phyloP scores from a whole-genome alignment of 768 basidiomycete genomes.

The Tylopilus felleus region DNA sequence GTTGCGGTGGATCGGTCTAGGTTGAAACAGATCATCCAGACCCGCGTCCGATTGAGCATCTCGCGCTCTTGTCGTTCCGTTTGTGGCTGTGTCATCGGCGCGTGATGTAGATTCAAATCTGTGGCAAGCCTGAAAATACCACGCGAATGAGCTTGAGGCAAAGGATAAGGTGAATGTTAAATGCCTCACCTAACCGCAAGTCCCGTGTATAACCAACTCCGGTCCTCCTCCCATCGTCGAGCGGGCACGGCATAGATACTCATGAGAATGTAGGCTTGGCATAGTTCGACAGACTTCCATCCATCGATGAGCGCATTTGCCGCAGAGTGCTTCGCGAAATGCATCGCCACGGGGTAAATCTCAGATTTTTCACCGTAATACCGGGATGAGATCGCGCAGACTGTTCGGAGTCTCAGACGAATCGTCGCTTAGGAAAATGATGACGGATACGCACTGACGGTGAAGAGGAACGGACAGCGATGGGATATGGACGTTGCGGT shows the following conservation, averaged over 20 bases:
- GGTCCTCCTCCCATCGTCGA: slow-evolving; percentile 83
- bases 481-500: slow-evolving; percentile 76
- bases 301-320: slow-evolving; percentile 78
- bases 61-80: slow-evolving; percentile 79
- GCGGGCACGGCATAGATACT: slow-evolving; percentile 78
- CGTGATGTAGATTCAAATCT: slow-evolving; percentile 81
- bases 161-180: too few species aligned
- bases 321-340: slow-evolving; percentile 80
- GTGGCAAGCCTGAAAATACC: slow-evolving; percentile 63
- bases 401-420: slow-evolving; percentile 31
- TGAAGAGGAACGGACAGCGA: slow-evolving; percentile 87
- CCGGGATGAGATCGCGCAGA: slow-evolving; percentile 84
- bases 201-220: slow-evolving; percentile 87
- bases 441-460: slow-evolving; percentile 57
- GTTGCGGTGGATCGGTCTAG: slow-evolving; percentile 84
- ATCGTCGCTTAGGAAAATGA: neutral
- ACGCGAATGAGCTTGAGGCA: neutral
- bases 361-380: slow-evolving; percentile 78
- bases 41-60: slow-evolving; percentile 77
- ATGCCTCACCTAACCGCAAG: slow-evolving; percentile 66
- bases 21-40: slow-evolving; percentile 91
- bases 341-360: slow-evolving; percentile 86
- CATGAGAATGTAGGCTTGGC: slow-evolving; percentile 90
- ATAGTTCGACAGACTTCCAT: slow-evolving; percentile 83
- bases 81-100: slow-evolving; percentile 54